Base-by-base conservation (phyloP, 495 filamentous ascomycete genomes). In the Aspergillus haitiensis region DNA sequence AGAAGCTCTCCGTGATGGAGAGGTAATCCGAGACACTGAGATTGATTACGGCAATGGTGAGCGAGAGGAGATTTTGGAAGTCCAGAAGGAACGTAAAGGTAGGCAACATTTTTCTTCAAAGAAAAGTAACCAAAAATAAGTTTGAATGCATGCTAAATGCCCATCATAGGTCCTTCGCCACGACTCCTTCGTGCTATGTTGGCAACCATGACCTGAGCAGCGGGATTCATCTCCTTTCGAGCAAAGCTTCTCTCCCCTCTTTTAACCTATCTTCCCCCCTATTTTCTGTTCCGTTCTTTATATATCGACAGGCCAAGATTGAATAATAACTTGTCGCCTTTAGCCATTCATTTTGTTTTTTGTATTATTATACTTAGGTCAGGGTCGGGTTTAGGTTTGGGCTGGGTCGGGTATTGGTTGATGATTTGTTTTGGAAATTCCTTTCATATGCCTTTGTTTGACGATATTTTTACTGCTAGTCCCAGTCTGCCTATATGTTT, bases 51-150 rank as follows among this genome's bases (percentile, higher is more conserved):
- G 79, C 31, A 74, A 75, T 33, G 83, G 84, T 15, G 81, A 77
- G 39, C 63, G 65, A 57, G 75, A 81, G 57, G 79, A 84, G 53
- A 70, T 84, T 11, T 66, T 88, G 18, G 82, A 90, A 65, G 77
- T 94, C 62, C 86, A 88, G 75, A 88, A 86, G 78, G 89, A 96
- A 70, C 86, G 86, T 74, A 91, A 83, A 88, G 90, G 92, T 95
- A 92, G 81, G 87, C 79, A 70, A 71, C 58, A 33, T 55, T 52
- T 39, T 51, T 15, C 59, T 68, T 52, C 59, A 62, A 33, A 65
- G 49, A 73, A 42, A 58, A 51, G n/a, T 61, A 27, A 27, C 1
- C 21, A 27, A 27, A 27, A 27, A 27, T 27, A 27, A 27, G 21
- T 27, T 27, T 27, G 21, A 27, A 27, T 27, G 21, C 21, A 27